Evolutionary conservation across 1,139 yeast genomes (phyloP), one percentile per base, ranked within the genome.

Genomic region (Wickerhamomyces sp.): DNA sequence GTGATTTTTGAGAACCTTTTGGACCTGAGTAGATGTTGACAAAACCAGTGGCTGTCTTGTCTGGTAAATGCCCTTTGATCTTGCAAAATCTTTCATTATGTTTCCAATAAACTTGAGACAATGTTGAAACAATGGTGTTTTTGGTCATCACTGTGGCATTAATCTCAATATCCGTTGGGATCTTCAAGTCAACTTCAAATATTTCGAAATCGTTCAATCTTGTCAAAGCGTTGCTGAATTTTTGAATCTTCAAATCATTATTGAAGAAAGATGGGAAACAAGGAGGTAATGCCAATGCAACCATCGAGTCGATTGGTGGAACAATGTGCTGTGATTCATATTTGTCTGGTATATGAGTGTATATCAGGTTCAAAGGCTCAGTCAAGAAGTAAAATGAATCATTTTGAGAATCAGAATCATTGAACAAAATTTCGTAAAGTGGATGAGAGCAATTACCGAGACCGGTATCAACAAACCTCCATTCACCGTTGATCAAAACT

Each of bases 261-360:
- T 64, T 67, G 58, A 82, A 75, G 46, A 82, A 87, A 1, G 89
- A 84, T 2, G 95, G 91, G 52, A 87, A 86, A 13, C 84, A 77
- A 30, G 94, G 70, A 0, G 97, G 98, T 34, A 89, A 64, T 32
- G 88, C 76, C 44, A 87, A 70, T 14, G 93, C 91, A 26, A 83
- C 77, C 44, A 76, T 72, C 31, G 85, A 83, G 44, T 85, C 88
- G 40, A 91, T 63, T 4, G 94, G 86, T 9, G 96, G 96, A 22
- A 76, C 72, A 13, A 89, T 76, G 60, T 85, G 95, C 57, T 91
- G 97, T 43, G 85, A 80, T 39, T 75, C 81, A 33, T 76, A 76
- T 37, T 78, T 75, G 15, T 78, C 70, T 9, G 98, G 97, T 28
- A 87, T 78, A 58, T 91, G 98, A 0, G 96, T 84, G 40, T 83